A percentile compares a stretch with the other conserved stretches of the same genome.
These are phyloP conservation scores for Ogataea sp. DNA, from an alignment of 805 yeast genomes.

Conservation along the genomic window DNA sequence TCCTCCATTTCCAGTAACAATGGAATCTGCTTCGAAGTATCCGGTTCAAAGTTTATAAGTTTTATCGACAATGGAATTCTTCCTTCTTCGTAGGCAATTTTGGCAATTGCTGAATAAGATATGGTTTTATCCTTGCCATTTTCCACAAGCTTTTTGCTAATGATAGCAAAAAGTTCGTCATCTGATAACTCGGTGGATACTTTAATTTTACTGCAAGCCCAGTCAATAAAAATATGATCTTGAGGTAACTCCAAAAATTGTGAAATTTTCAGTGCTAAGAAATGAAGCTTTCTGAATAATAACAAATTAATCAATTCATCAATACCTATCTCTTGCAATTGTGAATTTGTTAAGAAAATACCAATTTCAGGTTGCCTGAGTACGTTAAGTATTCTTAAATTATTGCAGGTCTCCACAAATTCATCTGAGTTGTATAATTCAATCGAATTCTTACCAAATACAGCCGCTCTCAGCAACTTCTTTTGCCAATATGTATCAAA, in stretches of 20 bases:
- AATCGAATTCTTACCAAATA: conserved; percentile 71
- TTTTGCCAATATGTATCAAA: conserved; percentile 77
- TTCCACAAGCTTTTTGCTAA: conserved; percentile 37
- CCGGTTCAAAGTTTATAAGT: conserved; percentile 63
- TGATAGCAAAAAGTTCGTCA: conserved; percentile 40
- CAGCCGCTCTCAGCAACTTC: conserved; percentile 67
- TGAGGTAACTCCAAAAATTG: conserved; percentile 38
- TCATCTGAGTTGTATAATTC: conserved; percentile 48
- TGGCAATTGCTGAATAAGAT: conserved; percentile 52
- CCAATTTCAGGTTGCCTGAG: conserved; percentile 61
- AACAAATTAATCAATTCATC: conserved; percentile 50
- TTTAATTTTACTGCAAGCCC: conserved; percentile 73
- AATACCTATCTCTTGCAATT: conserved; percentile 45
- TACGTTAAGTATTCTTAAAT: conserved; percentile 60
- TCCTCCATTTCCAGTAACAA: conserved; percentile 67
- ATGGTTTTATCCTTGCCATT: conserved; percentile 26
- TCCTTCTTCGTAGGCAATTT: conserved; percentile 75
- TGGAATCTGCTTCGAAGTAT: conserved; percentile 51
- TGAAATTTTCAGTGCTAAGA: conserved; percentile 55
- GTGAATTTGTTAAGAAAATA: conserved; percentile 52
- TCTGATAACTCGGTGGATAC: conserved; percentile 49
- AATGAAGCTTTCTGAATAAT: conserved; percentile 49
- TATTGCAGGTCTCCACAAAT: conserved; percentile 56
- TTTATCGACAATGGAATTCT: conserved; percentile 58
- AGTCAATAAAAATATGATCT: conserved; percentile 53